Percentiles rank a stretch among this genome's conserved stretches.
These are phyloP conservation scores for Trichoderma sp. DNA, from an alignment of 2,329 filamentous ascomycete species.

Conservation along the genomic window DNA sequence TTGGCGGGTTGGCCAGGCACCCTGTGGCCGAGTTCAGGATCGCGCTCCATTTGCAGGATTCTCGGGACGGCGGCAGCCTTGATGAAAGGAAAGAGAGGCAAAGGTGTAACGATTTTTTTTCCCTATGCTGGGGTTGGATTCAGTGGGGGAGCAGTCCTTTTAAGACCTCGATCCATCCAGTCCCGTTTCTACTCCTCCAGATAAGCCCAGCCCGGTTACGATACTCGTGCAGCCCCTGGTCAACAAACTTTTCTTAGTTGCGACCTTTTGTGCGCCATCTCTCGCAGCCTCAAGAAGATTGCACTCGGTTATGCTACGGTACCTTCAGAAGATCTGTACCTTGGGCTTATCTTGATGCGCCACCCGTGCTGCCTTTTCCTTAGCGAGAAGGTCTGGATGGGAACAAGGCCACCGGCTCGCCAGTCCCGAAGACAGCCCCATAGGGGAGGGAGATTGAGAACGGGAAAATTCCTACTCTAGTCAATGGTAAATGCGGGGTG, in stretches of 20 bases:
- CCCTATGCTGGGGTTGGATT: neutral
- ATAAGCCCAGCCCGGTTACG: constrained; percentile 1
- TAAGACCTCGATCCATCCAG: neutral
- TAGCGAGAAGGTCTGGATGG: constrained; percentile 4
- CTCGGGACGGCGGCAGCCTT: neutral
- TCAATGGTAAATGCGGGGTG: constrained; percentile 17
- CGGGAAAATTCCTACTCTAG: neutral
- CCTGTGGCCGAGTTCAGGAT: constrained; percentile 15
- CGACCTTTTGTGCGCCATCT: constrained; percentile 7
- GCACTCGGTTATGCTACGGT: neutral
- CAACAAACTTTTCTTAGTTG: constrained; percentile 1
- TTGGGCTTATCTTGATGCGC: constrained; percentile 16
- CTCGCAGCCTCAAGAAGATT: constrained; percentile 12
- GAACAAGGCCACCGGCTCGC: neutral
- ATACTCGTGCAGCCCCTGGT: neutral
- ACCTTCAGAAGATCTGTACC: neutral
- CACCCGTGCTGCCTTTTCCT: constrained; percentile 9
- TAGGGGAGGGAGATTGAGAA: neutral
- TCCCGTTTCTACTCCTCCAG: neutral
- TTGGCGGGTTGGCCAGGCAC: neutral
- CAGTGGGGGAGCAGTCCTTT: constrained; percentile 9
- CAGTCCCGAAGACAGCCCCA: constrained; percentile 10
- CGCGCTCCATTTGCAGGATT: constrained; percentile 11
- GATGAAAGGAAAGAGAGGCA: neutral
- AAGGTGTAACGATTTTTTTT: neutral